Evolutionary conservation across 495 filamentous ascomycete species (phyloP).

Genomic region (Echria macrotheca): DNA sequence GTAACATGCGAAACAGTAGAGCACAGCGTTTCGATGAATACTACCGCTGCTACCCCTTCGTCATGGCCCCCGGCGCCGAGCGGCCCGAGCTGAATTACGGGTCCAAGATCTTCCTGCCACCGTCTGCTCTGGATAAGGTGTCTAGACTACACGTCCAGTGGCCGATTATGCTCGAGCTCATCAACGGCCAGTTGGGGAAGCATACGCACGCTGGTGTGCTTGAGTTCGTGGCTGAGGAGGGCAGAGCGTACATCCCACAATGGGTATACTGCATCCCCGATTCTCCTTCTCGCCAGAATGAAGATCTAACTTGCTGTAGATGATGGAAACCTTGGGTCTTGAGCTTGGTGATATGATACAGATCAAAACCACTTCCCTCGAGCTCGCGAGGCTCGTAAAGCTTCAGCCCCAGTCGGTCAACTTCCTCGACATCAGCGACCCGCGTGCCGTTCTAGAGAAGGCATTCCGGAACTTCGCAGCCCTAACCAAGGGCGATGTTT

Average conservation of each 20-base stretch:
- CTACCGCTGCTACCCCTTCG: conserved; percentile 89
- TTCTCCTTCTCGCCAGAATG: too few species aligned
- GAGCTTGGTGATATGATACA: conserved; percentile 92
- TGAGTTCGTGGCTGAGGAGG: conserved; percentile 96
- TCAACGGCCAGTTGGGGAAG: conserved; percentile 72
- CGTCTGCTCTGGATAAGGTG: conserved; percentile 91
- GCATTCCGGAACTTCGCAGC: conserved; percentile 93
- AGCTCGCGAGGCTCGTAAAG: conserved; percentile 85
- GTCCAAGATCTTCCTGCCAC: conserved; percentile 93
- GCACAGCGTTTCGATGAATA: conserved; percentile 86
- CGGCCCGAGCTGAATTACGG: conserved; percentile 89
- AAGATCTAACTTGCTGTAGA: conserved; percentile 42
- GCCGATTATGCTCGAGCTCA: conserved; percentile 92
- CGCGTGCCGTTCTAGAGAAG: conserved; percentile 95
- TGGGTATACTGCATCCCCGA: too few species aligned
- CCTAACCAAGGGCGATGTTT: conserved; percentile 84
- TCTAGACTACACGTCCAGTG: conserved; percentile 95
- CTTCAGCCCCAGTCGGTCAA: conserved; percentile 85
- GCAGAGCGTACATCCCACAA: conserved; percentile 88
- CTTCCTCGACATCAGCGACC: conserved; percentile 94
- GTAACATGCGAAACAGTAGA: conserved; percentile 29
- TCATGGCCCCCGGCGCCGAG: conserved; percentile 91
- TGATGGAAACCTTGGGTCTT: conserved; percentile 86
- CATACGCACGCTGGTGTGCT: conserved; percentile 89
- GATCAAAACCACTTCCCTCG: conserved; percentile 87